Base-by-base conservation (phyloP, 1,284 basidiomycete genomes). In the Peniophora sp. region DNA sequence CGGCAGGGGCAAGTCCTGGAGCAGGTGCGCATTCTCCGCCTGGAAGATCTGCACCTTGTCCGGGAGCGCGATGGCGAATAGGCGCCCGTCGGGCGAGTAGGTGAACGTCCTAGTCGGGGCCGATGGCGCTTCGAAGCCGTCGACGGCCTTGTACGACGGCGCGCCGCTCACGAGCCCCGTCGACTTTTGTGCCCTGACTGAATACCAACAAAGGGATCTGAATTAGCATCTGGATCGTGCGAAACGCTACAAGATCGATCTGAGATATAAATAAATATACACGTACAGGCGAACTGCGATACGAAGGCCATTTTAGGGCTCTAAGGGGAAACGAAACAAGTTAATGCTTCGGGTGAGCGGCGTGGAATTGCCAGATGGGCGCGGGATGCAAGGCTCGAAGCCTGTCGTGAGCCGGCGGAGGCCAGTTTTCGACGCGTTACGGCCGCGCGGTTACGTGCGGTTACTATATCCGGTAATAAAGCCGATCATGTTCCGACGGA, bases 181-280 rank as follows among this genome's bases (percentile, higher is more conserved):
- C 52, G 81, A 79, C 81, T 97, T 98, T 80, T 96, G 93, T 47
- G 95, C 89, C 66, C 95, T 91, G 75, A 85, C 92, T 93, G 63
- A 32, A 32, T 32, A 32, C 12, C n/a, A 32, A 32, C 12, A 32
- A 32, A 5, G 12, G 12, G 5, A 32, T 32, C n/a, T n/a, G n/a
- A n/a, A n/a, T 32, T 12, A 32, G 12, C 12, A 32, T 32, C 27
- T 5, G 12, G 27, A 32, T 32, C 27, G 27, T 12, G n/a, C n/a
- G n/a, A n/a, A n/a, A n/a, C 54, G 55, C n/a, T n/a, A n/a, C n/a
- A n/a, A n/a, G n/a, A n/a, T n/a, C n/a, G n/a, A n/a, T n/a, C n/a
- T n/a, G n/a, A 35, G 50, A 51, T 56, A 41, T n/a, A n/a, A n/a
- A n/a, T n/a, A n/a, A n/a, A n/a, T n/a, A n/a, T n/a, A n/a, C n/a